Evolutionary conservation across 768 basidiomycete species (phyloP).

Genomic region (Lactifluus pinguis): DNA sequence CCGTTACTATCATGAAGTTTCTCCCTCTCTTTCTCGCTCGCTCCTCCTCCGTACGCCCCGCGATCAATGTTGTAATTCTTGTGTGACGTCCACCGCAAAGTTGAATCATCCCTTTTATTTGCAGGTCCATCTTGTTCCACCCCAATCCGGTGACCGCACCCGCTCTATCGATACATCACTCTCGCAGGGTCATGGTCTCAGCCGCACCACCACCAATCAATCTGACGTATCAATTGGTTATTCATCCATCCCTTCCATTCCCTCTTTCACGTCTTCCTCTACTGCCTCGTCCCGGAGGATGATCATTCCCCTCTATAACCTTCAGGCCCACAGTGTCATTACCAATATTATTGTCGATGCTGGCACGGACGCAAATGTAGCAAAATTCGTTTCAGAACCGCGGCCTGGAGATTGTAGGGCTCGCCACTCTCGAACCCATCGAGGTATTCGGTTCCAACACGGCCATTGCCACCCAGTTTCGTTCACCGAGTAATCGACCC

Average conservation of each 20-base stretch:
- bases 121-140: constrained; percentile 86
- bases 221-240: constrained; percentile 44
- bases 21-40: too few relatives aligned
- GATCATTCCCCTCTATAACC: constrained; percentile 81
- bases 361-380: constrained; percentile 59
- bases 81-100: constrained; percentile 80
- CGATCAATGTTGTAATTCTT: constrained; percentile 52
- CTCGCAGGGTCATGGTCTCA: constrained; percentile 24
- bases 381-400: constrained; percentile 62
- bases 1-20: too few relatives aligned
- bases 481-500: constrained; percentile 23
- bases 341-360: constrained; percentile 82
- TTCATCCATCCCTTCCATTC: constrained; percentile 37
- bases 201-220: constrained; percentile 38
- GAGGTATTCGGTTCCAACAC: constrained; percentile 49
- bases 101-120: constrained; percentile 84
- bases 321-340: constrained; percentile 82
- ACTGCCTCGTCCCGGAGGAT: constrained; percentile 46
- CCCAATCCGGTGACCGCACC: constrained; percentile 34
- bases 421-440: constrained; percentile 72
- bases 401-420: constrained; percentile 67
- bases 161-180: constrained; percentile 38
- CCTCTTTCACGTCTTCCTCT: constrained; percentile 30
- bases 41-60: too few relatives aligned
- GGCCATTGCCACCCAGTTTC: constrained; percentile 12